These are phyloP conservation scores for Pyrenophora seminiperda DNA, from an alignment of 2,329 filamentous ascomycete genomes.

Conservation along the genomic window DNA sequence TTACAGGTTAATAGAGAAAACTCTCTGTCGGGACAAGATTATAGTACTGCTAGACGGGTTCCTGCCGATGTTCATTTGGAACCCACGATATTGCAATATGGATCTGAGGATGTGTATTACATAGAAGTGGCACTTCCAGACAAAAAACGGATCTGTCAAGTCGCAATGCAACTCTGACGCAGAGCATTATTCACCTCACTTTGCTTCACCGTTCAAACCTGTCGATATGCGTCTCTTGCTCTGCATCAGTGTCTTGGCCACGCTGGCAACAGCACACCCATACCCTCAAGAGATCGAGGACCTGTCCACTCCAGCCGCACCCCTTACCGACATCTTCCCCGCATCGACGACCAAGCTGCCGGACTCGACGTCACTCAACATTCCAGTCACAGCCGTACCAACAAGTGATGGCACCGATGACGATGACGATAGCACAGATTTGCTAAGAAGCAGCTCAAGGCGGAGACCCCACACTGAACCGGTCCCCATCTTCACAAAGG, in stretches of 20 bases:
- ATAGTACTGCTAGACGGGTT: conserved; percentile 19
- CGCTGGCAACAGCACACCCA: conserved; percentile 15
- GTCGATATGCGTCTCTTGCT: conserved; percentile 21
- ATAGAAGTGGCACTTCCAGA: conserved; percentile 11
- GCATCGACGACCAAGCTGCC: conserved; percentile 20
- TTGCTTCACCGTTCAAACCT: not conserved
- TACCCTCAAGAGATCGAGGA: conserved; percentile 13
- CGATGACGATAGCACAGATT: not conserved
- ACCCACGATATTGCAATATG: conserved; percentile 14
- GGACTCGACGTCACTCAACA: conserved; percentile 30
- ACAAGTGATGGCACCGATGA: conserved; percentile 9
- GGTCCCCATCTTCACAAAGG: conserved; percentile 62
- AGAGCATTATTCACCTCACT: not conserved
- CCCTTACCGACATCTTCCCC: conserved; percentile 11
- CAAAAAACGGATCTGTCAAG: conserved; percentile 5
- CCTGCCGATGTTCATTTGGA: conserved; percentile 15
- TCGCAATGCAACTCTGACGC: not conserved
- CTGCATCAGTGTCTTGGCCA: conserved; percentile 9
- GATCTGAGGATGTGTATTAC: conserved; percentile 5
- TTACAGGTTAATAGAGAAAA: conserved; percentile 12
- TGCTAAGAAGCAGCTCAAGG: conserved; percentile 27
- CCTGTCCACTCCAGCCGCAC: conserved; percentile 4
- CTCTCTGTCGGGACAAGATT: not conserved
- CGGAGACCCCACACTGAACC: conserved; percentile 59
- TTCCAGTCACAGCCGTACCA: conserved; percentile 23